Evolutionary conservation across 176 grass and related monocot genomes (phyloP).

Genomic region (Carex myosuroides): DNA sequence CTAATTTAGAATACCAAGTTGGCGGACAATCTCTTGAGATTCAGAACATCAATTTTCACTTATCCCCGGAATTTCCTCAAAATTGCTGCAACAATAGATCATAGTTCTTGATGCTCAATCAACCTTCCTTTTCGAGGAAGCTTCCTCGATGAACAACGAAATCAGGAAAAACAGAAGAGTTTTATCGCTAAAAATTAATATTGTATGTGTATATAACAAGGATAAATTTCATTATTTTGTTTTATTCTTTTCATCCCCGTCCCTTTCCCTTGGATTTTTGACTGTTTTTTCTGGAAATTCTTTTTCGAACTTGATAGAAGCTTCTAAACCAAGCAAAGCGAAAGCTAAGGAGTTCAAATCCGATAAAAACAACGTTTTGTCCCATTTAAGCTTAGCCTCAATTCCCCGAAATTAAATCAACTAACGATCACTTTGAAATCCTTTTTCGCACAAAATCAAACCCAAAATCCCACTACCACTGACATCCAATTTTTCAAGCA

Average conservation of each 20-base stretch:
- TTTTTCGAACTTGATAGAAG: slow-evolving; percentile 23
- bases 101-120: background rate
- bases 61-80: slow-evolving; percentile 6
- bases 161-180: background rate
- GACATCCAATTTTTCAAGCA: background rate
- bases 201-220: background rate
- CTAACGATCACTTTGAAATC: background rate
- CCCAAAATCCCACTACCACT: background rate
- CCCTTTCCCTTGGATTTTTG: background rate
- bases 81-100: background rate
- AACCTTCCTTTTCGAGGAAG: background rate
- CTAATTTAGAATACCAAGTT: slow-evolving; percentile 27
- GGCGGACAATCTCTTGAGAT: slow-evolving; percentile 15
- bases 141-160: background rate
- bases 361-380: slow-evolving; percentile 26
- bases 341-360: slow-evolving; percentile 21
- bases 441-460: slow-evolving; percentile 1
- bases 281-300: background rate
- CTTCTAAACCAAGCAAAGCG: slow-evolving; percentile 47
- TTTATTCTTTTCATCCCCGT: background rate
- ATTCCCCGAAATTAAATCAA: background rate
- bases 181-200: background rate
- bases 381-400: slow-evolving; percentile 2
- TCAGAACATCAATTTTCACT: slow-evolving; percentile 7
- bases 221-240: background rate